phyloP scores from a whole-genome alignment of 2,329 filamentous ascomycete species.

The Ophiostoma ulmi region DNA sequence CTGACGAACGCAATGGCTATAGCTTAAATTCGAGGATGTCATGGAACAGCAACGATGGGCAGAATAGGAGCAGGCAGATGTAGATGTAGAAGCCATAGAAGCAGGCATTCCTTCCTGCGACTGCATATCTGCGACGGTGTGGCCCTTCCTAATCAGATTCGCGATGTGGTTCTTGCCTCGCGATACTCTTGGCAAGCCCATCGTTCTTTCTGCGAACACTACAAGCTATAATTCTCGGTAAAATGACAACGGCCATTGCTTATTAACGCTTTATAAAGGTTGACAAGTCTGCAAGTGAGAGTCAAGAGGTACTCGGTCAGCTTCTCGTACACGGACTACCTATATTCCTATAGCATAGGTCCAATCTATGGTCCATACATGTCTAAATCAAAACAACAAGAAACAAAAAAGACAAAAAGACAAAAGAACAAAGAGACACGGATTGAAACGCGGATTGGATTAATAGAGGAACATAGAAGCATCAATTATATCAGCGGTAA shows the following conservation, averaged over 20 bases:
- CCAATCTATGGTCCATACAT: not conserved
- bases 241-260: not conserved
- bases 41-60: not conserved
- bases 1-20: not conserved
- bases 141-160: not conserved
- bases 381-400: not conserved
- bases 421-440: not conserved
- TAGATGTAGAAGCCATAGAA: not conserved
- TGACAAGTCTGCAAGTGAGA: not conserved
- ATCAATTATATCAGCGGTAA: slow-evolving; percentile 6
- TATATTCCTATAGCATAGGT: not conserved
- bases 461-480: not conserved
- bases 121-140: not conserved
- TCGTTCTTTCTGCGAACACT: not conserved
- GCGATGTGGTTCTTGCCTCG: not conserved
- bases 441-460: not conserved
- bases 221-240: not conserved
- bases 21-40: not conserved
- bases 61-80: not conserved
- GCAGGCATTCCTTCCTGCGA: not conserved
- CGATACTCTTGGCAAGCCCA: not conserved
- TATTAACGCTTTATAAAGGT: not conserved
- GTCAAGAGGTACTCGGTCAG: not conserved
- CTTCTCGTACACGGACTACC: not conserved
- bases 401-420: not conserved